Evolutionary conservation across 345 rosid genomes (phyloP), one percentile per base, ranked within the genome.

Genomic region (Chamaenerion angustifolium): DNA sequence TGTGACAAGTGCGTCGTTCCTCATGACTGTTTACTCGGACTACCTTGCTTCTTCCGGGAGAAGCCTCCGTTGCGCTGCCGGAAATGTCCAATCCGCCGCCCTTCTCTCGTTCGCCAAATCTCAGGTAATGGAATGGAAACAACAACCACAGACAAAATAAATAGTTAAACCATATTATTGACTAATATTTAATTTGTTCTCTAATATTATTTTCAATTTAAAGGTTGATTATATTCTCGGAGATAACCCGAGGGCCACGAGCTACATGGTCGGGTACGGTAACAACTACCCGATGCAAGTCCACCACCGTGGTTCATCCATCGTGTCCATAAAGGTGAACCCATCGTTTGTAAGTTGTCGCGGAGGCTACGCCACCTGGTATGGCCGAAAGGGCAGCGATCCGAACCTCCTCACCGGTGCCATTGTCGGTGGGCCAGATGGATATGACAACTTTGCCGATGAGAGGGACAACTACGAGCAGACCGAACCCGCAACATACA

Each of bases 221-320:
- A 61, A 90, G 86, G 84, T 88, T 23, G 99, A 93, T 58, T 93
- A 93, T 63, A 78, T 93, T 54, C 95, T 93, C 43, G 99, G 99
- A 16, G 99, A 93, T 71, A 93, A 93, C 64, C 99, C 99, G 0
- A 79, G 95, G 62, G 95, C 90, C 0, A 93, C 95, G 8, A 88
- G 96, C 49, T 93, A 88, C 60, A 85, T 93, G 99, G 96, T 93
- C 47, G 99, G 99, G 0, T 93, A 87, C 56, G 99, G 99, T 19
- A 77, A 68, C 86, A 88, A 85, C 62, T 93, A 72, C 51, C 99
- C 99, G 1, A 71, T 72, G 54, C 81, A 80, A 66, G 94, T 88
- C 59, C 99, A 93, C 59, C 99, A 93, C 58, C 59, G 99, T 43
- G 99, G 71, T 52, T 85, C 99, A 9, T 93, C 99, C 3, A 93